Evolutionary conservation across 1,139 yeast genomes (phyloP), one percentile per base, ranked within the genome.

Genomic region (Nadsonia starkeyi-henricii): DNA sequence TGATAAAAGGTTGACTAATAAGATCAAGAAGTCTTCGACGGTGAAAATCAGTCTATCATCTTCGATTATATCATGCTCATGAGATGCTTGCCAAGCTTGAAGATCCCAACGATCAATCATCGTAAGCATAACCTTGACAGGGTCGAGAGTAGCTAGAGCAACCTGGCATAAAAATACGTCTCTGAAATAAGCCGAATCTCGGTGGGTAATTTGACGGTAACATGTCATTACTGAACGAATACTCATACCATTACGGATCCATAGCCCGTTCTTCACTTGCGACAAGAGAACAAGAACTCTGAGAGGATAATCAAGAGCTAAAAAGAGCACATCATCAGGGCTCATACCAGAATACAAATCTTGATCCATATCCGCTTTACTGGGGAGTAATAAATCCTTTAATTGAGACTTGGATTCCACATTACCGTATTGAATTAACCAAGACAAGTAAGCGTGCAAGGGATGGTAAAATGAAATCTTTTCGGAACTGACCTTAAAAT

Each of bases 161-260:
- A 79, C 67, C 61, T 91, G 97, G 0, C 78, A 70, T 62, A 85
- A 68, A 58, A 75, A 84, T 36, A 89, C 63, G 57, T 89, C 96
- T 55, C 94, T 73, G 58, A 79, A 70, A 60, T 74, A 86, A 0
- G 96, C 94, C 54, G 78, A 77, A 55, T 91, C 97, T 48, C 97
- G 70, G 46, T 89, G 72, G 7, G 88, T 85, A n/a, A 88, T 76
- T 52, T 78, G 82, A 43, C 85, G 75, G 62, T 91, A 91, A 53
- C 88, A 78, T 55, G 80, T 82, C 55, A 84, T 72, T 59, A 91
- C 97, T 36, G 81, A 79, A 47, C 84, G 73, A 13, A 86, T 79
- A 44, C 91, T 81, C 53, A 78, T 74, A 0, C 89, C 89, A 61
- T 91, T 91, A 61, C 97, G 75, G 2, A 91, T 85, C 97, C 97